Base-by-base conservation (phyloP, 2,329 filamentous ascomycete species). In the Phaeophleospora eucalypticola region DNA sequence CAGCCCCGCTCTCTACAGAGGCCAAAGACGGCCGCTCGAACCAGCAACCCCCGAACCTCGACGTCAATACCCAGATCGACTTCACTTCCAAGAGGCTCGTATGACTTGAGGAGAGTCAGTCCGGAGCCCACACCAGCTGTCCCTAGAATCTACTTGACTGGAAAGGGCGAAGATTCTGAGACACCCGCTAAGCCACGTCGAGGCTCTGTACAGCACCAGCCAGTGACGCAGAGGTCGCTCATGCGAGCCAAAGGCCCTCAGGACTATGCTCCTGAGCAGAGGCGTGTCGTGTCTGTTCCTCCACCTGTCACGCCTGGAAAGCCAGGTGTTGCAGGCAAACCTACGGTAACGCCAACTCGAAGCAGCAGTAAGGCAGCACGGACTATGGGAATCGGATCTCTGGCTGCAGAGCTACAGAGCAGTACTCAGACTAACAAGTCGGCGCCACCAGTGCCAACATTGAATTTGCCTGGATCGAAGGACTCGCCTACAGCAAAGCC, bases 31-130 rank as follows among this genome's bases (percentile, higher is more conserved):
- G 16, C 16, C 16, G 10, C 17, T 18, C 36, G 34, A 16, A 61
- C 58, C 3, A 60, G 56, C 46, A 52, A 48, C 27, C 59, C 60
- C 10, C 52, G 53, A 4, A 60, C 56, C 3, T 56, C 56, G 12
- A 52, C 48, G 2, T 62, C 59, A 2, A 54, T 58, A 17, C 57
- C 60, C 17, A 46, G 58, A 41, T 53, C 51, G 15, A 35, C 48
- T 51, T 45, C 54, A 29, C 27, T 57, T 46, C 47, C 54, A 42
- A 10, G 52, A 36, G 37, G 42, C 14, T 17, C 33, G 6, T 16
- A 36, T 12, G 21, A 24, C 2, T 8, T 6, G 8, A 34, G 34
- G n/a, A 32, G 24, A 38, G 27, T n/a, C 9, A 39, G 34, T 8
- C 46, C 36, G 1, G 41, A 44, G 24, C 46, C 41, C 9, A 37